phyloP scores from a whole-genome alignment of 2,329 filamentous ascomycete species.

The Pseudogymnoascus sp. region DNA sequence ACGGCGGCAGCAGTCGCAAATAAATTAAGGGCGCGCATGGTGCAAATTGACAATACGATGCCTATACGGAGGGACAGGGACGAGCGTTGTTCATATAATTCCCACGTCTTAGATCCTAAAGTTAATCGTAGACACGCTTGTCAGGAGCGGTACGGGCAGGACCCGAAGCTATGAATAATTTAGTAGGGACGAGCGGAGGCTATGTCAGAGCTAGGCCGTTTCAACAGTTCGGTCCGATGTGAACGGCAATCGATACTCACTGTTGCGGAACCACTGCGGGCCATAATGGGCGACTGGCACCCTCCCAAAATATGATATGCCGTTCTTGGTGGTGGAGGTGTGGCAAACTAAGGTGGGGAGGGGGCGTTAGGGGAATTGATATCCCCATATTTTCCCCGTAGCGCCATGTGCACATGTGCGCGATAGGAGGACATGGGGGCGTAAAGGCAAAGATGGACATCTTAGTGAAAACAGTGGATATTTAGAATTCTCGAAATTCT shows the following conservation, averaged over 20 bases:
- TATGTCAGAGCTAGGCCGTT: background rate
- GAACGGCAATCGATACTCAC: background rate
- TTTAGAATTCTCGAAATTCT: background rate
- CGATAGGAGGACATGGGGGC: background rate
- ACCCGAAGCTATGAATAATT: background rate
- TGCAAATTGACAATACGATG: background rate
- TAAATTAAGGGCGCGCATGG: background rate
- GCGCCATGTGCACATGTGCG: background rate
- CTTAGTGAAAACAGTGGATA: conserved; percentile 1
- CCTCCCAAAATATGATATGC: background rate
- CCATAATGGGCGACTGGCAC: background rate
- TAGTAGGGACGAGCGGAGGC: background rate
- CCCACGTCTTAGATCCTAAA: background rate
- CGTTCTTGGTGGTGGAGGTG: background rate
- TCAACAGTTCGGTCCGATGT: background rate
- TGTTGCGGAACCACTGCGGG: background rate
- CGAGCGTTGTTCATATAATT: background rate
- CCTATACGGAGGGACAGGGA: background rate
- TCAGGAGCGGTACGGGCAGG: background rate
- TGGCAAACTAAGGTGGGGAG: background rate
- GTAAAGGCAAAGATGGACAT: background rate
- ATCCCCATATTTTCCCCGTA: background rate
- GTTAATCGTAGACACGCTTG: background rate
- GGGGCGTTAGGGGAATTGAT: background rate
- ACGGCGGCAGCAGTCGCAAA: background rate